Evolutionary conservation across 768 basidiomycete species (phyloP), one percentile per base, ranked within the genome.

Genomic region (Suillus bovinus): DNA sequence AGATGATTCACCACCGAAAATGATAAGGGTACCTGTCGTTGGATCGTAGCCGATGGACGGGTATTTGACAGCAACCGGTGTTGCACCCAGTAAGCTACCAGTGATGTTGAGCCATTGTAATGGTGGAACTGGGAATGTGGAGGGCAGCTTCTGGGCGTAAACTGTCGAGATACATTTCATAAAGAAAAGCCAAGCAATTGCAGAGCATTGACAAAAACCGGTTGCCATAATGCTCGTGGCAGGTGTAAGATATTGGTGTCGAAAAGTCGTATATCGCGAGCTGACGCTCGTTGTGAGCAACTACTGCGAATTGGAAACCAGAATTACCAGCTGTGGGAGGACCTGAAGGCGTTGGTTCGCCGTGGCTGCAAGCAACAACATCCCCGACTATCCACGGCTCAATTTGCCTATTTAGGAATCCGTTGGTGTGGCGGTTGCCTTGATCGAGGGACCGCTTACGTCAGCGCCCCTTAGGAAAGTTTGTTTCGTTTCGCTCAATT

Each of bases 1-100:
- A 60, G 83, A 78, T 5, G 90, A 88, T 74, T 90, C 82, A 53
- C 91, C 91, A 57, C 91, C 91, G 69, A 91, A 93, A 58, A 93
- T 80, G 66, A 93, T 77, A 59, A 93, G 73, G 11, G 81, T 82
- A 57, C 85, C 83, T 67, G 82, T 83, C 39, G 44, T 62, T 66
- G 71, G 74, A 68, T 78, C 74, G 69, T 78, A 81, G 16, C 89
- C 91, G 66, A 93, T 86, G 38, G 87, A 81, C 8, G 89, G 84
- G 68, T 90, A 87, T 72, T 85, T 88, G 66, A 92, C 79, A 8
- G 87, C 86, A 8, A 89, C 84, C 2, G 78, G 73, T 5, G 82
- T 60, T 1, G 87, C 71, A 36, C 89, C 89, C 34, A 74, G 75
- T 47, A 89, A 76, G 58, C 86, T 76, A 66, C 66, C 64, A 5